Evolutionary conservation across 129 eudicot genomes (phyloP).

Genomic region (Saussurea involucrata): DNA sequence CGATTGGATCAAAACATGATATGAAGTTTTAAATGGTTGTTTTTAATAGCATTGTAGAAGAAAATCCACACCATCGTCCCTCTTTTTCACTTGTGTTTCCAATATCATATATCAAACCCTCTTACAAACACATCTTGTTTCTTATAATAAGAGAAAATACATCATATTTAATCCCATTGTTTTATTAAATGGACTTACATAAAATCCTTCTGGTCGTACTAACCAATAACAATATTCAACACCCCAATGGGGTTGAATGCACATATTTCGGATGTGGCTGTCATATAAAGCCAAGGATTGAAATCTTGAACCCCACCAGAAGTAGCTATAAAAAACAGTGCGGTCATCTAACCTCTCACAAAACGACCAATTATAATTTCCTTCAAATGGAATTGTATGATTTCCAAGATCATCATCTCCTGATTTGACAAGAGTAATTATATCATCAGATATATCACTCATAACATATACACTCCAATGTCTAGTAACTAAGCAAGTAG

Average conservation of each 20-base stretch:
- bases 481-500: not conserved
- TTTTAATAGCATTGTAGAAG: not conserved
- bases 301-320: conserved; percentile 19
- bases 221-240: not conserved
- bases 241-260: not conserved
- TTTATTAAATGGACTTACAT: not conserved
- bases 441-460: not conserved
- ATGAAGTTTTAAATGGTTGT: not conserved
- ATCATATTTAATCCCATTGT: not conserved
- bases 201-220: not conserved
- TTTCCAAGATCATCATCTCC: conserved; percentile 20
- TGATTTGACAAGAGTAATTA: conserved; percentile 17
- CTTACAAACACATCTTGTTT: not conserved
- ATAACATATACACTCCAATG: conserved; percentile 7
- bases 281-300: conserved; percentile 2
- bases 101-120: not conserved
- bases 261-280: not conserved
- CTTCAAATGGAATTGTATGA: not conserved
- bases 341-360: not conserved
- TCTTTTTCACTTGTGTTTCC: not conserved
- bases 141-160: not conserved
- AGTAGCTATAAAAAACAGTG: conserved; percentile 14
- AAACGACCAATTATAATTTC: conserved; percentile 10
- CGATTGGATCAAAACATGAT: not conserved
- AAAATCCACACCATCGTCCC: not conserved